Base-by-base conservation (phyloP, 768 basidiomycete species). In the Lactifluus piperatus region DNA sequence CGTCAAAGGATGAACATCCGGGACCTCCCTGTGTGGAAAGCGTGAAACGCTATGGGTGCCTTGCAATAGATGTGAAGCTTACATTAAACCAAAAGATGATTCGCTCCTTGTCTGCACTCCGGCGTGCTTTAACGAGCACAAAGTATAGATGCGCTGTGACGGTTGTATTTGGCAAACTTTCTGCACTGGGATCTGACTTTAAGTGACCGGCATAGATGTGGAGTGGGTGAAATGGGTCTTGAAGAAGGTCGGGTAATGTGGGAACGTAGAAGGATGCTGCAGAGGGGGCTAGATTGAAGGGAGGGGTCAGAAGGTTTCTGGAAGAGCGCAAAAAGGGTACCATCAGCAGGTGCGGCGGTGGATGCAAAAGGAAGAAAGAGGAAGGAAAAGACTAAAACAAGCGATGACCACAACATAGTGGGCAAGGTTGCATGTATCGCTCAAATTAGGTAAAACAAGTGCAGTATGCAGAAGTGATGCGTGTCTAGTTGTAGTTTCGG, bases 61-160 rank as follows among this genome's bases (percentile, higher is more conserved):
- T 14, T 5, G 14, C 5, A 22, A 22, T 36, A 51, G n/a, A 18
- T 29, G 18, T 56, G 46, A 29, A n/a, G n/a, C 85, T 67, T 67
- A 91, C 94, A 72, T 97, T 97, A 68, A 98, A 94, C 97, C 97
- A 99, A 67, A 98, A 91, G 67, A 98, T 80, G 9, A 97, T 72
- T 36, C 95, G 76, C 70, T 94, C 86, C 71, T 81, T 91, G 68
- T 98, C 95, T n/a, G 94, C 92, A 20, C 77, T 77, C 61, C 91
- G 80, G 54, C 92, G 79, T 49, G 93, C 91, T 71, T 94, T 91
- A 41, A 93, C 76, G 73, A 98, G 79, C 57, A 95, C 83, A 70
- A 97, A 99, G 77, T 81, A 95, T 10, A 94, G 69, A 68, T 94
- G 91, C 0, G 91, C 77, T 8, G 83, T 83, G 34, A 88, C 77